These are phyloP conservation scores for Coniella lustricola DNA, from an alignment of 2,329 filamentous ascomycete species.

Conservation along the genomic window DNA sequence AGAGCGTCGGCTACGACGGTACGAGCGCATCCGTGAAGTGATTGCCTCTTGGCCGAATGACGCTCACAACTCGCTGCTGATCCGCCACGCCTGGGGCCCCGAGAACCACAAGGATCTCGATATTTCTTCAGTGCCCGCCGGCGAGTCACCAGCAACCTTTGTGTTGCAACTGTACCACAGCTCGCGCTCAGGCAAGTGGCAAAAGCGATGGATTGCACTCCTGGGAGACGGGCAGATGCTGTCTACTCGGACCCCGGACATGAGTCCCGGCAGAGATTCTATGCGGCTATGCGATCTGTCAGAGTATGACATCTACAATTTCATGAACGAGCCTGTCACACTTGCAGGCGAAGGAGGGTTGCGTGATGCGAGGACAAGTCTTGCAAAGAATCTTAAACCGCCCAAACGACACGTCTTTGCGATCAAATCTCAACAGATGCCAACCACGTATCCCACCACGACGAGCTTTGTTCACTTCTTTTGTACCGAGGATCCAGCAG, in stretches of 20 bases:
- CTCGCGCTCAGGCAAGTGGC: constrained; percentile 78
- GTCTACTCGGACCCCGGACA: constrained; percentile 62
- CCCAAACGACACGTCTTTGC: constrained; percentile 83
- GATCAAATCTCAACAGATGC: constrained; percentile 87
- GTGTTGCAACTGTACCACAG: constrained; percentile 73
- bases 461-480: constrained; percentile 93
- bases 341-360: background rate
- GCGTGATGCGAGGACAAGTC: constrained; percentile 23
- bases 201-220: constrained; percentile 73
- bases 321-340: constrained; percentile 36
- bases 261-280: constrained; percentile 57
- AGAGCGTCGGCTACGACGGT: constrained; percentile 74
- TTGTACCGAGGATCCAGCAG: constrained; percentile 62
- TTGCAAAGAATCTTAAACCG: constrained; percentile 62
- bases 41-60: constrained; percentile 91
- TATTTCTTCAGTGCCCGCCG: constrained; percentile 52
- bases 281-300: constrained; percentile 74
- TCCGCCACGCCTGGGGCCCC: constrained; percentile 52
- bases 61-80: constrained; percentile 64
- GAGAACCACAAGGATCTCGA: constrained; percentile 58
- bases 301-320: constrained; percentile 86
- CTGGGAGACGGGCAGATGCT: constrained; percentile 64
- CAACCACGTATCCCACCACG: constrained; percentile 71
- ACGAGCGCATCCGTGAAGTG: constrained; percentile 79
- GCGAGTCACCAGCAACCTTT: constrained; percentile 57